Conservation (phyloP, 176 grass and related monocot species). For the Bolboschoenus planiculmis region DNA sequence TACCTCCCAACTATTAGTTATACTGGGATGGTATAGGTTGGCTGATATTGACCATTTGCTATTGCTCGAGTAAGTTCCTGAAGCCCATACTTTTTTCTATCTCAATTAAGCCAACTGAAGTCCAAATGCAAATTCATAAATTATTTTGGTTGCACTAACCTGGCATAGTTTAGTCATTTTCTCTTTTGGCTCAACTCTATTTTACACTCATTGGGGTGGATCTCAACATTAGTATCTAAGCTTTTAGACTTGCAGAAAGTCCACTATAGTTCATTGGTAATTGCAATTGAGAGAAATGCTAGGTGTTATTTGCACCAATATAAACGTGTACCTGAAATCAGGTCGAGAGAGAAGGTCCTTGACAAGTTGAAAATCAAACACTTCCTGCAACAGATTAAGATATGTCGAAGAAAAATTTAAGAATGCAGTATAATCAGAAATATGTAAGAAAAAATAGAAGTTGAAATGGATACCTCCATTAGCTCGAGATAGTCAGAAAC, state of each 20-base stretch:
- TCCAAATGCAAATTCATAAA: neutral
- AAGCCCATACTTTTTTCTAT: neutral
- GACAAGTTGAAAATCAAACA: constrained; percentile 95
- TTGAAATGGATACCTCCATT: constrained; percentile 58
- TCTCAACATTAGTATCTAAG: no score
- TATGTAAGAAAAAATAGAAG: constrained; percentile 8
- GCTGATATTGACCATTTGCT: neutral
- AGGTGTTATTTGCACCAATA: neutral
- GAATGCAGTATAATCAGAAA: neutral
- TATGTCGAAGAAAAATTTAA: neutral
- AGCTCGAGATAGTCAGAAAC: constrained; percentile 87
- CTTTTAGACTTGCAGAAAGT: no score
- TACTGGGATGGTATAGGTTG: neutral
- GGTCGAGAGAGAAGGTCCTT: constrained; percentile 65
- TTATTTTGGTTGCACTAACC: neutral
- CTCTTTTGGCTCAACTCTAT: neutral
- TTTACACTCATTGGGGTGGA: neutral
- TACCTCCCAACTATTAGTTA: neutral
- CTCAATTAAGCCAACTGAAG: neutral
- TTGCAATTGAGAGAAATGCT: neutral
- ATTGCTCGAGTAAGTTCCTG: neutral
- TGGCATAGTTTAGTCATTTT: neutral
- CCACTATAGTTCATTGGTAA: neutral
- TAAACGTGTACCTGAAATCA: constrained; percentile 59
- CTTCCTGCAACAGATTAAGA: constrained; percentile 36